Evolutionary conservation across 2,329 filamentous ascomycete species (phyloP).

Genomic region (Metarhizium brunneum): DNA sequence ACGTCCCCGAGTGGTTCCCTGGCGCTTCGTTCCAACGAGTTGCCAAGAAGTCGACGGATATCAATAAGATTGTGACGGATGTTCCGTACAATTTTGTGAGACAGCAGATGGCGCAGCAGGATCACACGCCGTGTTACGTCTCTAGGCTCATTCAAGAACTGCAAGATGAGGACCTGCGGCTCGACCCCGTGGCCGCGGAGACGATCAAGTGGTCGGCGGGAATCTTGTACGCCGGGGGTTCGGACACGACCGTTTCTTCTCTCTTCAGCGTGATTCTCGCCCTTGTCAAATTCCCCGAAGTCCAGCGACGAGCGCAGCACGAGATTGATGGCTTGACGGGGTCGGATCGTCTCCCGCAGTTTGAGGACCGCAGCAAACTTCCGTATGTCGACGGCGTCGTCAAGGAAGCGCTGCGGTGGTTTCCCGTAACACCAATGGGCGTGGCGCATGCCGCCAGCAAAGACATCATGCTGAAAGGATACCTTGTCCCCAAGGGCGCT

Average conservation of each 20-base stretch:
- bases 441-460: conserved; percentile 28
- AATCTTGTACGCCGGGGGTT: conserved; percentile 7
- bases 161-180: not conserved
- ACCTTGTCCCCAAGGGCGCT: conserved; percentile 17
- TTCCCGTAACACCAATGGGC: conserved; percentile 20
- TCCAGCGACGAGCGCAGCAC: conserved; percentile 29
- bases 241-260: conserved; percentile 1
- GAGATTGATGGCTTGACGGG: conserved; percentile 35
- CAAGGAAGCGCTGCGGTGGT: conserved; percentile 22
- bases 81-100: conserved; percentile 20
- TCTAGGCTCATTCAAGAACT: conserved; percentile 8
- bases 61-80: conserved; percentile 11
- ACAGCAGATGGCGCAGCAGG: conserved; percentile 13
- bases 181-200: not conserved
- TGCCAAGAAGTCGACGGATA: conserved; percentile 16
- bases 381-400: conserved; percentile 28
- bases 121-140: conserved; percentile 15
- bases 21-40: conserved; percentile 20
- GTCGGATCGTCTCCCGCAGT: conserved; percentile 27
- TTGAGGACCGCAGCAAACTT: conserved; percentile 31
- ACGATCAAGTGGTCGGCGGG: conserved; percentile 2
- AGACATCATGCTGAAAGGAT: conserved; percentile 14
- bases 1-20: conserved; percentile 20
- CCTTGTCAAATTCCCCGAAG: conserved; percentile 31
- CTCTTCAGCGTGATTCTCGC: conserved; percentile 30